Evolutionary conservation across 2,329 filamentous ascomycete genomes (phyloP).

Genomic region (Nemania bipapillata): DNA sequence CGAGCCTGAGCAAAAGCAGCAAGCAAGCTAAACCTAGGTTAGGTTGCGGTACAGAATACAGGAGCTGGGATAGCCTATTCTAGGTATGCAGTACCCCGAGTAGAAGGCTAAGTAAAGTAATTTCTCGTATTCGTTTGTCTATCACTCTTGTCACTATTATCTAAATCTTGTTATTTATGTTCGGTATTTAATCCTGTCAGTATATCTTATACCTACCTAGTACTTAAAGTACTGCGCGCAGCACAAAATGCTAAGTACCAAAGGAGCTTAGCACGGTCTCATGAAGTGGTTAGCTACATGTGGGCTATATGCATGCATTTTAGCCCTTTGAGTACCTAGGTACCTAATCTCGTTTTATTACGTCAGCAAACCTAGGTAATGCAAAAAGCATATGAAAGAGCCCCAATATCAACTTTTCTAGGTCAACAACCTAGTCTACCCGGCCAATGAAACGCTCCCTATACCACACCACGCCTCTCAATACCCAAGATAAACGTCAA

Average conservation of each 20-base stretch:
- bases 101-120: not conserved
- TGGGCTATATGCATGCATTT: slow-evolving; percentile 13
- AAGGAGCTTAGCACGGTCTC: not conserved
- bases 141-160: too few species aligned
- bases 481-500: not conserved
- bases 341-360: slow-evolving; percentile 7
- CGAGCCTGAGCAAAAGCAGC: too few species aligned
- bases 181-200: too few species aligned
- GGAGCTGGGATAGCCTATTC: too few species aligned
- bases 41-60: too few species aligned
- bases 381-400: slow-evolving; percentile 35
- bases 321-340: too few species aligned
- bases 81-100: too few species aligned
- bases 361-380: slow-evolving; percentile 27
- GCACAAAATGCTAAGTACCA: too few species aligned
- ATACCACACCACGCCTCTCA: not conserved
- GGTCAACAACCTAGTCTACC: not conserved
- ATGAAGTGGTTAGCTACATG: slow-evolving; percentile 21
- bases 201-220: too few species aligned
- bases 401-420: slow-evolving; percentile 35
- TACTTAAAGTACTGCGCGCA: too few species aligned
- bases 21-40: too few species aligned
- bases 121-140: not conserved
- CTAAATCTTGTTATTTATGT: too few species aligned
- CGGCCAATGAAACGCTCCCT: not conserved